Evolutionary conservation across 768 basidiomycete genomes (phyloP), one percentile per base, ranked within the genome.

Genomic region (Russula vinacea): DNA sequence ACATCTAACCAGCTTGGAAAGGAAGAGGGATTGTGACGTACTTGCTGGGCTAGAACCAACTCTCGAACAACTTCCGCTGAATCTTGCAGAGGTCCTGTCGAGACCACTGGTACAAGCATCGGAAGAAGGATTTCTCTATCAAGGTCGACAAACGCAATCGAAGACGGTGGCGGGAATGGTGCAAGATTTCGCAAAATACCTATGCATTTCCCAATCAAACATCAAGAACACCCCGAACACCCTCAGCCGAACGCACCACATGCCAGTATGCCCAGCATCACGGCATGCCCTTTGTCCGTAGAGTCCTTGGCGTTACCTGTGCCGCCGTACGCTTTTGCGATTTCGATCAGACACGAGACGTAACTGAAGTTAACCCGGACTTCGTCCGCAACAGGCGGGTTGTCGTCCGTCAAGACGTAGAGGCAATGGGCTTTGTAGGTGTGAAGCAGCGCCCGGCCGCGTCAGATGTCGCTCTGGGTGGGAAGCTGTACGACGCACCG

Each of bases 381-480:
- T 60, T 86, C 85, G n/a, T 82, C 73, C 58, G 87, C 84, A 35
- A 87, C 84, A 19, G 87, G 82, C n/a, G 76, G 78, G 67, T 97
- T 98, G 71, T 97, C 95, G 72, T 95, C 93, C 2, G 93, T 92
- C 32, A 98, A 78, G 64, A 96, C 91, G 74, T 96, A 97, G 19
- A 97, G 77, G 70, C 93, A 93, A 72, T 98, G 95, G 0, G 92
- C 94, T 94, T 69, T 32, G 53, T 55, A 9, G 56, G 16, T 2
- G n/a, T 9, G n/a, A 13, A 19, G 32, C 29, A 50, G 17, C 3
- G 29, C 8, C 47, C 24, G 32, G 56, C 2, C 16, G 26, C 35
- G 17, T 49, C 52, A 55, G 37, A 50, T 55, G 10, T 24, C 5
- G 14, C 17, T 39, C 24, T 44, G 8, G 13, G 37, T n/a, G 32